Conservation (phyloP, 192 early-diverging fungal species). For the Dissophora globulifera region DNA sequence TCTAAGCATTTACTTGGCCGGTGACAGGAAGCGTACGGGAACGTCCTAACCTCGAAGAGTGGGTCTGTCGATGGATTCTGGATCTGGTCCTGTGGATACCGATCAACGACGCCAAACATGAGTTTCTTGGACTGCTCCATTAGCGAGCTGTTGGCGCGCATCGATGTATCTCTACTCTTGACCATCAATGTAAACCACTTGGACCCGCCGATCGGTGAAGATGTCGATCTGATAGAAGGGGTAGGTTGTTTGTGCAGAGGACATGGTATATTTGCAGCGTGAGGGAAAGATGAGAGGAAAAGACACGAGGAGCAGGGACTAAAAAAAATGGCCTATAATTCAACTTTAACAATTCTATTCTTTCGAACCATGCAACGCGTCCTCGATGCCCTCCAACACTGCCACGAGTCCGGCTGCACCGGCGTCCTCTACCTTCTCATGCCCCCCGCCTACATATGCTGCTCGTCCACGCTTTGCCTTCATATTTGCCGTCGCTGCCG, state of each 20-base stretch:
- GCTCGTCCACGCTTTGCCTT: slow-evolving; percentile 73
- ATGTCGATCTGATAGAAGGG: too few relatives aligned
- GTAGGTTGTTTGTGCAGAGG: too few relatives aligned
- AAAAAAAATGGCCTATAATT: too few relatives aligned
- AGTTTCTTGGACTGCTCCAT: slow-evolving; percentile 18
- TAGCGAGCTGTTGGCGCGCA: slow-evolving; percentile 10
- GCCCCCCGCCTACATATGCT: slow-evolving; percentile 65
- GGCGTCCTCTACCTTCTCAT: slow-evolving; percentile 60
- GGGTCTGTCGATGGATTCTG: slow-evolving; percentile 1
- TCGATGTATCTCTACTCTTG: slow-evolving; percentile 8
- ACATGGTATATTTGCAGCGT: too few relatives aligned
- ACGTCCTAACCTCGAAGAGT: slow-evolving; percentile 22
- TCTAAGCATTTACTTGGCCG: slow-evolving; percentile 13
- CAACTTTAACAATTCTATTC: too few relatives aligned
- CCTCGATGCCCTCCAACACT: slow-evolving; percentile 61
- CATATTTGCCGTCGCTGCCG: slow-evolving; percentile 63
- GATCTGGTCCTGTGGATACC: slow-evolving; percentile 2
- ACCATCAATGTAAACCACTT: slow-evolving; percentile 25
- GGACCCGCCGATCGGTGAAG: slow-evolving; percentile 22
- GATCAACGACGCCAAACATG: slow-evolving; percentile 14
- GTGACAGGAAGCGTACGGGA: slow-evolving; percentile 29
- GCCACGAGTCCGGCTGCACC: slow-evolving; percentile 71
- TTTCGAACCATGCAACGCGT: not conserved
- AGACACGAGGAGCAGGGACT: too few relatives aligned
- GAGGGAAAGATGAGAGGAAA: too few relatives aligned